Conservation (phyloP, 176 grass and related monocot genomes). For the Zea mays region DNA sequence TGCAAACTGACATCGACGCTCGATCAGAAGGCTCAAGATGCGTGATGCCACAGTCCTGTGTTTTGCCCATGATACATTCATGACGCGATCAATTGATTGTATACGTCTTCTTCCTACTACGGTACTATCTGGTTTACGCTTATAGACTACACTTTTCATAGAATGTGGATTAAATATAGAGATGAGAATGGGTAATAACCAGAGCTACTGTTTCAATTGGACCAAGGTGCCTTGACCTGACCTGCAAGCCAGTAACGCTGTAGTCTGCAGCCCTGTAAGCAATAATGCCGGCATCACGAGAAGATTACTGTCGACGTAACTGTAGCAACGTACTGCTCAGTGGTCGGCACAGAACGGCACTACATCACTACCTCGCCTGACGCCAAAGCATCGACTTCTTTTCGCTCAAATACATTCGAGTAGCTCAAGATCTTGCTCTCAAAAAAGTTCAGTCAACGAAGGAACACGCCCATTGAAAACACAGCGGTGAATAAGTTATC, state of each 20-base stretch:
- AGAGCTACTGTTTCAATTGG: not conserved
- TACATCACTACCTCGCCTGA: not conserved
- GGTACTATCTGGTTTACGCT: too few species aligned
- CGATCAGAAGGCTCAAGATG: not conserved
- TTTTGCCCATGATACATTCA: not conserved
- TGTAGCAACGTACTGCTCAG: not conserved
- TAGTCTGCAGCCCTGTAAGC: not conserved
- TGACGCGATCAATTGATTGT: not conserved
- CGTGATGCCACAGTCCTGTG: not conserved
- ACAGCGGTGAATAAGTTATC: not conserved
- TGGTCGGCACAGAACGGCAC: not conserved
- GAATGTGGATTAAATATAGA: too few species aligned
- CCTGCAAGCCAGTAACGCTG: not conserved
- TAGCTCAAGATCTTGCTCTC: not conserved
- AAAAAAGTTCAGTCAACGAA: not conserved
- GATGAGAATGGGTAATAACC: not conserved
- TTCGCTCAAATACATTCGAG: not conserved
- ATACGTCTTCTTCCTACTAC: too few species aligned
- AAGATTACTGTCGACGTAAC: not conserved
- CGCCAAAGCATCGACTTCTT: not conserved
- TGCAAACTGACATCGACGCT: too few species aligned
- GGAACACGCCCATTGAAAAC: not conserved
- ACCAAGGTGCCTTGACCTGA: not conserved
- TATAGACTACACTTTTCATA: not conserved
- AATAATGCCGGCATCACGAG: constrained; percentile 26